Conservation (phyloP, 352 stramenopile genomes). For the Phytopythium aichiense region DNA sequence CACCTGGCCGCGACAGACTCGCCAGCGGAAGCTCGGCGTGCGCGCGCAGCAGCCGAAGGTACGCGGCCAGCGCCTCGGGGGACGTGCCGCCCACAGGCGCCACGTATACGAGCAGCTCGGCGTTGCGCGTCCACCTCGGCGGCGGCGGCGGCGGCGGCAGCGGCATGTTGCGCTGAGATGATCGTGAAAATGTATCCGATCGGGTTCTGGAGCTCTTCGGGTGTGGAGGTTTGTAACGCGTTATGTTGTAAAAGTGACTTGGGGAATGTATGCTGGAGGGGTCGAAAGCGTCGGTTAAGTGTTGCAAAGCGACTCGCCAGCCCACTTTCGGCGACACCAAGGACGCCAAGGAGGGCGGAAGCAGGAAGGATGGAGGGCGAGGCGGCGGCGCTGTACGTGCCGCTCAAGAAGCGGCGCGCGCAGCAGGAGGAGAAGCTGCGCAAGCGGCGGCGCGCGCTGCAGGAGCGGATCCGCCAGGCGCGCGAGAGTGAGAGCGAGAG, state of each 20-base stretch:
- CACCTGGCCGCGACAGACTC: conserved; percentile 65
- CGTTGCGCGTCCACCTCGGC: conserved; percentile 54
- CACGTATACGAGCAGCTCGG: conserved; percentile 81
- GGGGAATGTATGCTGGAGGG: neutral
- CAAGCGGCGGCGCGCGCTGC: conserved; percentile 43
- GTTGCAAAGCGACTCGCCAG: neutral
- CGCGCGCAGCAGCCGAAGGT: conserved; percentile 52
- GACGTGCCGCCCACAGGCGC: conserved; percentile 71
- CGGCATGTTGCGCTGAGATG: neutral
- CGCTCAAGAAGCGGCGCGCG: conserved; percentile 69
- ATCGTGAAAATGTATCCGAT: neutral
- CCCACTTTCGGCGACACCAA: neutral
- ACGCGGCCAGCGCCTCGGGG: conserved; percentile 47
- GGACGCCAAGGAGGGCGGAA: neutral
- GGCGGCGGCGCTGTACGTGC: conserved; percentile 66
- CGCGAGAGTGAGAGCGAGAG: conserved; percentile 20
- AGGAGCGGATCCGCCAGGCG: conserved; percentile 43
- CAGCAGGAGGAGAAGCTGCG: conserved; percentile 63
- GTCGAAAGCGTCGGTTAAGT: neutral
- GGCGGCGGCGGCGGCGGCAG: conserved; percentile 19
- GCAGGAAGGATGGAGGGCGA: conserved; percentile 5
- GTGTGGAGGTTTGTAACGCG: neutral
- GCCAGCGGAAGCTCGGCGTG: conserved; percentile 56
- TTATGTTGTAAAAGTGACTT: neutral
- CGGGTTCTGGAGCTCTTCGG: neutral